These are phyloP conservation scores for Paxillus rubicundulus DNA, from an alignment of 768 basidiomycete species.

Conservation along the genomic window DNA sequence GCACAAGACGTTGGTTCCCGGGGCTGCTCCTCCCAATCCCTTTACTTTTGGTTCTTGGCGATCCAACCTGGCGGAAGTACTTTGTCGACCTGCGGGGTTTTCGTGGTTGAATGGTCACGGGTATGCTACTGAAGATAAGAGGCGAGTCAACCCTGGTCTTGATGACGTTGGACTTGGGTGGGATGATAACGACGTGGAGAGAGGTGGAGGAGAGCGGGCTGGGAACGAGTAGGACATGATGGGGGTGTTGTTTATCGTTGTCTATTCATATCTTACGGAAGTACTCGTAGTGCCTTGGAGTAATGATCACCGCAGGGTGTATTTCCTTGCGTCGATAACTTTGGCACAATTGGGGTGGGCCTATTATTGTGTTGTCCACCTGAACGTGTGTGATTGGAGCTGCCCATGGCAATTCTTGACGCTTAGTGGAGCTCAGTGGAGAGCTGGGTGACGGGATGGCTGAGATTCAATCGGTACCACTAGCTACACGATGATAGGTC, in stretches of 20 bases:
- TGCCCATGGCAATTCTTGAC: not conserved
- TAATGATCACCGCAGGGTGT: not conserved
- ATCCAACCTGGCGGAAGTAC: constrained; percentile 67
- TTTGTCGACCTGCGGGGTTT: constrained; percentile 78
- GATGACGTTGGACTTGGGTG: constrained; percentile 27
- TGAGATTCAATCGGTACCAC: too few species aligned
- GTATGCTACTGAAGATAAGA: constrained; percentile 65
- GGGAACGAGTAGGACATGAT: constrained; percentile 9
- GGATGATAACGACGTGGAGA: constrained; percentile 25
- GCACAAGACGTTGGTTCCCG: constrained; percentile 65
- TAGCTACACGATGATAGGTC: too few species aligned
- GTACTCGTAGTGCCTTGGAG: not conserved
- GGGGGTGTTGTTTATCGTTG: not conserved
- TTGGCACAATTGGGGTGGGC: not conserved
- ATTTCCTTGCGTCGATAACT: not conserved
- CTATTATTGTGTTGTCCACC: not conserved
- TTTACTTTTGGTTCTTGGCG: constrained; percentile 80
- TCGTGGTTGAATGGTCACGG: constrained; percentile 73
- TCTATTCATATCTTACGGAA: not conserved
- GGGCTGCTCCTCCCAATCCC: constrained; percentile 73
- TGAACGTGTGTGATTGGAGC: not conserved
- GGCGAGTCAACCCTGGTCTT: constrained; percentile 72
- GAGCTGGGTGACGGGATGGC: too few species aligned
- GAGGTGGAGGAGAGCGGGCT: constrained; percentile 8
- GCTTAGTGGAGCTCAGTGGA: too few species aligned